Base-by-base conservation (phyloP, 306 rosid genomes). In the Trichosanthes cucumerina region DNA sequence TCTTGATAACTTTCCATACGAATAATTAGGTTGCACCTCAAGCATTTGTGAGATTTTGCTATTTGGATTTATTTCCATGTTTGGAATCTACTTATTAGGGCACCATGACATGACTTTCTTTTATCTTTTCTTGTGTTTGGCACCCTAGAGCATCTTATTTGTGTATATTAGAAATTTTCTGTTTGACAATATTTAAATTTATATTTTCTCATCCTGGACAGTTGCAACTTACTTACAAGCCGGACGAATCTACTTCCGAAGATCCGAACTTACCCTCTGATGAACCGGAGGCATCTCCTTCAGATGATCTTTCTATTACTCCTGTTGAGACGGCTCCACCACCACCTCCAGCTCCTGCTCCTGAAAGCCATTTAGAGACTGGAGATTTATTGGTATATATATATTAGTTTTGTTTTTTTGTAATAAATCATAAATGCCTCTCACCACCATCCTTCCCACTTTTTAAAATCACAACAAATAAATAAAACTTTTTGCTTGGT, bases 171-270 rank as follows among this genome's bases (percentile, higher is more conserved):
- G 26, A 31, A 18, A 19, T 76, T 31, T 34, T 76, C 36, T 76
- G 24, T 76, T 38, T 34, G 9, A 39, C 11, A 33, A 36, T 34
- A 41, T 19, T 46, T 12, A 44, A 44, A 65, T 62, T 90, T 77
- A 53, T 63, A 70, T 66, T 16, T 79, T 82, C 76, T 70, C 70
- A 38, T 84, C 78, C 8, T 78, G 79, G 80, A 86, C 97, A 96
- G 98, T 93, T 96, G 86, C 92, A 82, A 77, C 87, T 96, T 90
- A 96, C 99, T 43, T 96, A 91, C 87, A 90, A 89, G 84, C 93
- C 93, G 15, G 97, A 95, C 13, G 97, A 92, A 74, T 86, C 76
- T 75, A 84, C 81, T 69, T 85, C 87, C 46, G 96, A 90, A 81
- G 96, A 90, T 53, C 44, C 83, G 52, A 84, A 86, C 79, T 75